Base-by-base conservation (phyloP, 2,329 filamentous ascomycete genomes). In the Penicillium nordicum region DNA sequence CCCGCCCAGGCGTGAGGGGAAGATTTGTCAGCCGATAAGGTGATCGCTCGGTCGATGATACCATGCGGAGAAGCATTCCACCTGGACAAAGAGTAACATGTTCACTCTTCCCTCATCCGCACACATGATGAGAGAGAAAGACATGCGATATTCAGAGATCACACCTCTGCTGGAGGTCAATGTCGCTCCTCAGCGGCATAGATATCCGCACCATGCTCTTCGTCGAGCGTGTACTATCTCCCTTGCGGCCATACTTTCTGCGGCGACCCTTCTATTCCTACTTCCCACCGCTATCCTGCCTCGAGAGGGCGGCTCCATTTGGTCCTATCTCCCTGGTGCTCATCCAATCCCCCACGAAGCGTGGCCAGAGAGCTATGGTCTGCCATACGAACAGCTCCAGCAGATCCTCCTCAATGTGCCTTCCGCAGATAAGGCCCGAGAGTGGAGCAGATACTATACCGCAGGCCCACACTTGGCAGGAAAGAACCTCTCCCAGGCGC, bases 371-470 rank as follows among this genome's bases (percentile, higher is more conserved):
- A 71, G 72, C 12, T 58, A 73, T 40, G 80, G 82, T 14, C 65
- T 86, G 44, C 73, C 74, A 27, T 85, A 81, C 61, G 71, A 79
- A n/a, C 77, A 83, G 38, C 75, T 88, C 44, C 78, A 82, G 63
- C 70, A 79, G 23, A 78, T 85, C 40, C 71, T 87, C 29, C 71
- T 78, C 5, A 73, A 76, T 14, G 85, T 82, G 1, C 84, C 84
- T 0, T 77, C 79, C 42, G 77, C 79, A 37, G 74, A 77, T 16
- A 82, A 82, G 60, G 83, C 82, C 9, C 80, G 83, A 60, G 84
- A 90, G 74, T 92, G 88, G 88, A 90, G 86, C 72, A 79, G 79
- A 59, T 93, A 92, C 71, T 93, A 93, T 67, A 89, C 89, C 0
- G 78, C 86, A 0, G 90, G 90, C 0, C 82, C 87, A 18, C 90